Base-by-base conservation (phyloP, 2,329 filamentous ascomycete species). In the Cladosporium colombiae region DNA sequence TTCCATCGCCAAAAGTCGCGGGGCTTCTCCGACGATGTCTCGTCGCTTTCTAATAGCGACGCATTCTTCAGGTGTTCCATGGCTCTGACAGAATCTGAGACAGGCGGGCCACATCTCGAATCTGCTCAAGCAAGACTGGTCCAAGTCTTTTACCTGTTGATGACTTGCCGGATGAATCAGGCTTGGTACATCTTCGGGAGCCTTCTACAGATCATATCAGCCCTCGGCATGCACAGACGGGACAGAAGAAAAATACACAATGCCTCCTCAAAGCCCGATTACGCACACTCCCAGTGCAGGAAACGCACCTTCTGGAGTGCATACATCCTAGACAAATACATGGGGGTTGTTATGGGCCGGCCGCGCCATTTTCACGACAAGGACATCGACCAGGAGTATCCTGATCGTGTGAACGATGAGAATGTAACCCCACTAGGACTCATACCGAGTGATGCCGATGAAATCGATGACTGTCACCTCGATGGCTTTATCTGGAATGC, bases 221-320 rank as follows among this genome's bases (percentile, higher is more conserved):
- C 70, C 5, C 52, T 69, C 5, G 69, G 68, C 8, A 67, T 69
- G 53, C 68, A 70, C 52, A 56, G 66, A 25, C 27, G 52, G 18
- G 46, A 50, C 10, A 50, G 64, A 13, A 67, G 46, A 44, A 40
- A 56, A 10, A 57, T 33, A 16, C 37, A 50, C 14, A 21, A 2
- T 8, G 7, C 35, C 14, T 14, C 33, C 27, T 46, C 64, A 29
- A 67, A 37, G 13, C 35, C 55, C 7, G 81, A 85, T 66, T 82
- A 83, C 55, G 79, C 83, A 10, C 74, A 80, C 3, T 74, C 76
- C 0, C 85, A 89, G 66, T 84, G 85, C 50, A 80, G 84, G 0
- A 84, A 84, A 65, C 79, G 87, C 8, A 81, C 86, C 0, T 89
- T 90, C 62, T 89, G 87, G 87, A 83, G 83, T 3, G 83, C 85